Evolutionary conservation across 2,329 filamentous ascomycete genomes (phyloP), one percentile per base, ranked within the genome.

Genomic region (Parastagonospora avenae): DNA sequence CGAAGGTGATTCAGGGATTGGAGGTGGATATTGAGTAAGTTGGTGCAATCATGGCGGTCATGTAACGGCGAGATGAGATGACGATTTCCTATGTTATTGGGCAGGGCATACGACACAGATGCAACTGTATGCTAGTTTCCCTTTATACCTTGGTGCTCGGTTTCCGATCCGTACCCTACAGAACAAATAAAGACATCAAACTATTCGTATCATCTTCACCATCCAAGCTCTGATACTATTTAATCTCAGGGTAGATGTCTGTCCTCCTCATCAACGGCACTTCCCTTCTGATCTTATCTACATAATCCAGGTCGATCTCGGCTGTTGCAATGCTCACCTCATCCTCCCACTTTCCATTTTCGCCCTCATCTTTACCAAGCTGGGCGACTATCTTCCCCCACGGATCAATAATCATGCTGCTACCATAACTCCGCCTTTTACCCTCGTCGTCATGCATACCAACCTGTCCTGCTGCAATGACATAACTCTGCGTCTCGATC

Each of bases 401-500:
- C 0, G 93, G 92, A 70, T 90, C 88, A 24, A 97, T 81, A 40
- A 95, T 88, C 77, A 96, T 85, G 62, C 89, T 90, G 70, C 91
- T 88, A 0, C 93, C 93, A 75, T 94, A 96, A 73, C 90, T 95
- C 27, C 83, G 82, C 50, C 93, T 80, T 74, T 86, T 91, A 11
- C 64, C 66, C 42, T 67, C 62, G 55, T 85, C 84, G 62, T 91
- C 92, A 68, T 88, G 91, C 32, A 78, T 72, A 1, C 92, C 92
- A 5, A 66, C 63, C 74, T 97, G 92, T 33, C 92, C 93, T 1
- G 92, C 87, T 8, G 92, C 93, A 54, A 97, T 78, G 2, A 97
- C 87, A 78, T 90, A 97, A 48, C 86, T 85, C 75, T 97, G 90
- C 14, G 88, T 91, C 79, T 97, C 93, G 53, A 97, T 91, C 8